Conservation (phyloP, 2,329 filamentous ascomycete genomes). For the Hortaea sp. region DNA sequence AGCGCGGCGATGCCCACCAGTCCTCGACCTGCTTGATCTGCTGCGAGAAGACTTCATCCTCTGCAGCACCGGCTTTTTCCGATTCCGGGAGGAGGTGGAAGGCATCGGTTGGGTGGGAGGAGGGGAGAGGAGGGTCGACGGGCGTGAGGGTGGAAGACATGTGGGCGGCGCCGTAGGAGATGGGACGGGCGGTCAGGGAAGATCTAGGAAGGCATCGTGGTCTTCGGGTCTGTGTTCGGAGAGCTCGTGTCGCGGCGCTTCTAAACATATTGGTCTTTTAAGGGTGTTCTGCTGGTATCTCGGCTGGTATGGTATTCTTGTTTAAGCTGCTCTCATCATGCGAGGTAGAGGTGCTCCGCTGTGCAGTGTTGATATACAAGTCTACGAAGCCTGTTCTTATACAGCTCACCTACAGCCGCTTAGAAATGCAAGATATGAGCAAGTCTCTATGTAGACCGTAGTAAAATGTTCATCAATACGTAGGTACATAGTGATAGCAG, state of each 20-base stretch:
- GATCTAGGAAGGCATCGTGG: conserved; percentile 13
- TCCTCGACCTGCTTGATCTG: conserved; percentile 76
- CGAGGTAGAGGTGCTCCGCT: too few species aligned
- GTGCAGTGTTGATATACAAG: too few species aligned
- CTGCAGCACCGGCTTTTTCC: conserved; percentile 59
- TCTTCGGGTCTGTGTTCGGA: conserved; percentile 16
- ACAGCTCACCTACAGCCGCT: too few species aligned
- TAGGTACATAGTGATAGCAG: not conserved
- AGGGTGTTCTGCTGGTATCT: not conserved
- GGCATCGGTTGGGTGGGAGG: conserved; percentile 56
- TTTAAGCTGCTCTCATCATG: too few species aligned
- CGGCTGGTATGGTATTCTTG: not conserved
- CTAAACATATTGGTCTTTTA: conserved; percentile 11
- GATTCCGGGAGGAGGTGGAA: conserved; percentile 77
- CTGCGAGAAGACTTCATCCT: conserved; percentile 75
- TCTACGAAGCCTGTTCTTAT: too few species aligned
- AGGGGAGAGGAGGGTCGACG: conserved; percentile 52
- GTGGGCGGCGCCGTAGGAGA: conserved; percentile 14
- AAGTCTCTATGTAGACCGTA: too few species aligned
- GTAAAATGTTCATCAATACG: too few species aligned
- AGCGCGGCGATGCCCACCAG: conserved; percentile 85
- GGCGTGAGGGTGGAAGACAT: conserved; percentile 44
- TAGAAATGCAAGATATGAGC: too few species aligned
- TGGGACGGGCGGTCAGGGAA: conserved; percentile 9
- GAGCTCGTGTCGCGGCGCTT: conserved; percentile 17